Evolutionary conservation across 768 basidiomycete genomes (phyloP), one percentile per base, ranked within the genome.

Genomic region (Podaxis pistillaris): DNA sequence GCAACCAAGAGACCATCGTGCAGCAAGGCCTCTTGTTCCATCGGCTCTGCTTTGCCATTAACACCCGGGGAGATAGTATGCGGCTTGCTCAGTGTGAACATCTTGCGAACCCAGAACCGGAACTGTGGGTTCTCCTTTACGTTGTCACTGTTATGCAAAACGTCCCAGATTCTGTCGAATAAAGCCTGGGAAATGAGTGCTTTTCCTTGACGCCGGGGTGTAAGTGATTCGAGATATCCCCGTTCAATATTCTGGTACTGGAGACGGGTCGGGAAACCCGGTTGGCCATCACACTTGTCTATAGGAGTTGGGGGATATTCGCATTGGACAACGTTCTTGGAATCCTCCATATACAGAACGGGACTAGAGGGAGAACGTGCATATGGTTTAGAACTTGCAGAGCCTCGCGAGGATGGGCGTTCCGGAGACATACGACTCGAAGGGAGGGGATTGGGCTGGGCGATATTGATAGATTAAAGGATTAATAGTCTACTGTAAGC

Each of bases 81-180:
- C 6, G 72, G 69, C 49, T 75, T 75, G 66, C 79, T 78, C 6
- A 88, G 68, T 49, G 73, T 77, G 70, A 93, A 93, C 86, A 89
- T 92, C 78, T 90, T 90, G 68, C 90, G 86, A 12, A 86, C 90
- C 91, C 91, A 93, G 73, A 87, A 91, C 46, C 89, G 83, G 72
- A 92, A 93, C 69, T 91, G 89, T 1, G 90, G 82, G 1, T 83
- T 86, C 63, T 79, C 76, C 24, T 76, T 77, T 19, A 68, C 69
- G 28, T 76, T 72, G 1, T 81, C 77, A 5, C 85, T 84, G 59
- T 82, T 74, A 40, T 82, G 79, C 26, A 93, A 77, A 22, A 89
- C 85, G 65, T 85, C 82, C 83, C 88, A 87, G 72, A 92, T 86
- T 50, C 85, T 77, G 75, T 88, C 87, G 70, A 91, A 91, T 79